Evolutionary conservation across 768 basidiomycete species (phyloP).

Genomic region (Daedalea quercina): DNA sequence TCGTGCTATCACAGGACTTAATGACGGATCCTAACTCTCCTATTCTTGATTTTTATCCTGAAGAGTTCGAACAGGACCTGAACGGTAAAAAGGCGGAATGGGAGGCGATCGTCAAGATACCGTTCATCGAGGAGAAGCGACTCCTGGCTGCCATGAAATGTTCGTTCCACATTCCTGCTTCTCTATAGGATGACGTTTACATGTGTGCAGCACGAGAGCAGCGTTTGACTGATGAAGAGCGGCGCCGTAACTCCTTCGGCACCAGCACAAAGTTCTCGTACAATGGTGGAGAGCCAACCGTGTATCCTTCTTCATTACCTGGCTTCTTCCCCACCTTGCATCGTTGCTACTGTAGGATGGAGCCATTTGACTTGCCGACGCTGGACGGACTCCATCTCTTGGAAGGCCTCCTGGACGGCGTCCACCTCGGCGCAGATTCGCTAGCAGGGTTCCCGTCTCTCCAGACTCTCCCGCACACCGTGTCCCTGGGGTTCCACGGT

Average conservation of each 20-base stretch:
- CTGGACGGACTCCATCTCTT: conserved; percentile 81
- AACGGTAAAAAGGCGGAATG: conserved; percentile 99
- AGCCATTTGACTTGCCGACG: conserved; percentile 83
- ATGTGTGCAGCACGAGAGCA: conserved; percentile 62
- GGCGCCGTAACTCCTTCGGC: conserved; percentile 66
- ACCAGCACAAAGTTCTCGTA: conserved; percentile 77
- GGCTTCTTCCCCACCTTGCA: conserved; percentile 90
- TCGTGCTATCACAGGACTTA: conserved; percentile 52
- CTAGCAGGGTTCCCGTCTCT: conserved; percentile 96
- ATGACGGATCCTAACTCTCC: conserved; percentile 83
- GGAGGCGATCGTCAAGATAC: conserved; percentile 99
- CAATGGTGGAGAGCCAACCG: conserved; percentile 50
- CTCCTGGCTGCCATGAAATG: conserved; percentile 79
- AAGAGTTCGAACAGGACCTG: conserved; percentile 85
- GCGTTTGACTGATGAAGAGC: conserved; percentile 71
- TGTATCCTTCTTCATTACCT: conserved; percentile 88
- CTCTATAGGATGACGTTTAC: background rate
- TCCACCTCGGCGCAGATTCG: conserved; percentile 75
- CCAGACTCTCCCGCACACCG: conserved; percentile 77
- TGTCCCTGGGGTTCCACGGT: conserved; percentile 73
- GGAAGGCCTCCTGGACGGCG: conserved; percentile 84
- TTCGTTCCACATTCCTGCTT: conserved; percentile 29
- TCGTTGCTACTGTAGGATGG: conserved; percentile 73
- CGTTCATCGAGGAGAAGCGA: conserved; percentile 84
- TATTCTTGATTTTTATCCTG: conserved; percentile 92